Evolutionary conservation across 345 rosid genomes (phyloP).

Genomic region (Euphorbia tirucalli): DNA sequence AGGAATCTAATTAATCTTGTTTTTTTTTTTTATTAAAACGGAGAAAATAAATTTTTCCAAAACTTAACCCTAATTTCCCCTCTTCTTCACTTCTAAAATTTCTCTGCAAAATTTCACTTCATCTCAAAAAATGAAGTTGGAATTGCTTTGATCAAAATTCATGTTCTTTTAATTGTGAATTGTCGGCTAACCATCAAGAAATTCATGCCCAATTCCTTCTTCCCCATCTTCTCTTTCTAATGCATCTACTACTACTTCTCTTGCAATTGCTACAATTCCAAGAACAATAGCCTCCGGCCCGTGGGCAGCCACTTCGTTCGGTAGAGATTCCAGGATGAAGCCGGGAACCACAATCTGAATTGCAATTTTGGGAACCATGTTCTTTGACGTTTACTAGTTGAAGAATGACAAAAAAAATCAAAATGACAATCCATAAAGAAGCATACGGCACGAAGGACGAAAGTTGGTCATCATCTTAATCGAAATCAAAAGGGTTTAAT

Average conservation of each 20-base stretch:
- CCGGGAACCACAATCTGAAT: conserved; percentile 31
- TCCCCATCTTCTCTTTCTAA: conserved; percentile 46
- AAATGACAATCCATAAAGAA: conserved; percentile 37
- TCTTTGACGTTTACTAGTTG: conserved; percentile 33
- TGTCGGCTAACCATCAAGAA: conserved; percentile 44
- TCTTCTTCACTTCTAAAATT: too few species aligned
- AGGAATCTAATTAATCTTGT: too few species aligned
- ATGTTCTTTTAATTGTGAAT: conserved; percentile 61
- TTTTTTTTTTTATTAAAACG: too few species aligned
- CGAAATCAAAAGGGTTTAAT: conserved; percentile 64
- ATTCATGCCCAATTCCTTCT: conserved; percentile 51
- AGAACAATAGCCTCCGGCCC: conserved; percentile 25
- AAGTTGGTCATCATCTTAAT: conserved; percentile 60
- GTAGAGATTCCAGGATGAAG: conserved; percentile 22
- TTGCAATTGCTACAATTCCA: conserved; percentile 53
- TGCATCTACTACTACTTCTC: conserved; percentile 56
- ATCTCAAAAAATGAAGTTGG: too few species aligned
- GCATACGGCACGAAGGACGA: conserved; percentile 40
- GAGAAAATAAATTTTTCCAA: too few species aligned
- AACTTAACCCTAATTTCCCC: too few species aligned
- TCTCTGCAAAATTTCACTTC: too few species aligned
- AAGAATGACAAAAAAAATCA: conserved; percentile 33
- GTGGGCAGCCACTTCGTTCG: conserved; percentile 9
- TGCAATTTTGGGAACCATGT: conserved; percentile 26
- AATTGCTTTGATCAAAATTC: conserved; percentile 54